These are phyloP conservation scores for Iris pallida DNA, from an alignment of 116 monocot species.

Conservation along the genomic window DNA sequence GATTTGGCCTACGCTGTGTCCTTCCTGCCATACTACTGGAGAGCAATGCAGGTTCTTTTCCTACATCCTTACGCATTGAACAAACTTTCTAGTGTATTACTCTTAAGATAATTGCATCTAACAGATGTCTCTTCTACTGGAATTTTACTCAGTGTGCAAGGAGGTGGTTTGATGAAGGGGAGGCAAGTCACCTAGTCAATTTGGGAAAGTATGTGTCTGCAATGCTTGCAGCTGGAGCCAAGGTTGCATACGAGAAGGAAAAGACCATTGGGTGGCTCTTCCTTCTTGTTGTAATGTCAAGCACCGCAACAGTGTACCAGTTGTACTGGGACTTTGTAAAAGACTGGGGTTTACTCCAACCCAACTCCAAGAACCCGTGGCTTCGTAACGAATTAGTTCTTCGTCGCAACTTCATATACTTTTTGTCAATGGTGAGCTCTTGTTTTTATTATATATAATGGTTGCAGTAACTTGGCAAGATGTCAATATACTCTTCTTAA, in stretches of 20 bases:
- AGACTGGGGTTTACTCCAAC: slow-evolving; percentile 38
- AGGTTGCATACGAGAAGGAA: slow-evolving; percentile 34
- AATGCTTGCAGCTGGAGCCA: slow-evolving; percentile 40
- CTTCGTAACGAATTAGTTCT: slow-evolving; percentile 41
- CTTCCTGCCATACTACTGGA: slow-evolving; percentile 93
- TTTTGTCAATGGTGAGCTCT: slow-evolving; percentile 33
- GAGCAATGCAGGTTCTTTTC: slow-evolving; percentile 79
- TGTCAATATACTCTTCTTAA: neutral
- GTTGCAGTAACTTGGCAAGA: neutral
- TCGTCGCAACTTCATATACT: slow-evolving; percentile 31
- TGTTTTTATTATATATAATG: neutral
- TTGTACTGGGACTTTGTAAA: slow-evolving; percentile 52
- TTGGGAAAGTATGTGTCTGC: slow-evolving; percentile 48
- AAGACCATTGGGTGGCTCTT: slow-evolving; percentile 17
- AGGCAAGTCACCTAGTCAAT: slow-evolving; percentile 32
- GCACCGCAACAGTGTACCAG: slow-evolving; percentile 38
- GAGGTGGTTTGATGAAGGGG: slow-evolving; percentile 45
- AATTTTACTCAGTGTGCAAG: slow-evolving; percentile 28
- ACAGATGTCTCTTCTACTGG: neutral
- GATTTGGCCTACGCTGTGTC: slow-evolving; percentile 84
- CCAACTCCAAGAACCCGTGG: slow-evolving; percentile 35
- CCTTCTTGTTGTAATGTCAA: slow-evolving; percentile 28
- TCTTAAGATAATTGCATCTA: neutral
- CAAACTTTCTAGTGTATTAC: neutral
- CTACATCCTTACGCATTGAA: neutral